Percentiles rank a stretch among this genome's conserved stretches.
phyloP scores from a whole-genome alignment of 106 monocot genomes.

The Phalaenopsis aphrodite region DNA sequence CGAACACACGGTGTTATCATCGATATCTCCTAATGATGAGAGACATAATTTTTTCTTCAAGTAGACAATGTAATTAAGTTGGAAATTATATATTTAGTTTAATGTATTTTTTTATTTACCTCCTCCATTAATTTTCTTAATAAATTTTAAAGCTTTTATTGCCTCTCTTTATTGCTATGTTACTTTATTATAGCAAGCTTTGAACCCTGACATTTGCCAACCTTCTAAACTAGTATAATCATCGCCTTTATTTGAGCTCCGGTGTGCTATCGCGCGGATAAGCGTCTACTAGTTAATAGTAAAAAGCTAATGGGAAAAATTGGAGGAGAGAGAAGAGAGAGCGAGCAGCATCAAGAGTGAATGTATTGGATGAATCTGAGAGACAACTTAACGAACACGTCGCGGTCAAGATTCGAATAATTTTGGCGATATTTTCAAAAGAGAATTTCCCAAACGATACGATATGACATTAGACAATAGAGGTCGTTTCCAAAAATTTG shows the following conservation, averaged over 20 bases:
- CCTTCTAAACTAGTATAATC: background rate
- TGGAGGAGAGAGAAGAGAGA: background rate
- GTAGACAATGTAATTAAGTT: no score
- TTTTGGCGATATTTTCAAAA: background rate
- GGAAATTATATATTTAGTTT: background rate
- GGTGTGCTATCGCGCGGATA: background rate
- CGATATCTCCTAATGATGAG: no score
- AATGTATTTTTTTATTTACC: background rate
- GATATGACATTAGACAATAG: background rate
- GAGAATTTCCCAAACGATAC: background rate
- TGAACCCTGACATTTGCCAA: slow-evolving; percentile 8
- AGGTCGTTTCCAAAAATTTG: background rate
- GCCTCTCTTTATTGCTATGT: background rate
- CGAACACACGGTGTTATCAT: no score
- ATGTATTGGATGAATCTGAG: background rate
- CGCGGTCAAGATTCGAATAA: slow-evolving; percentile 6
- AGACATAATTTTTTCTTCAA: no score
- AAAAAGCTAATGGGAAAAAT: no score
- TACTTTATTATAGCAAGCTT: slow-evolving; percentile 1
- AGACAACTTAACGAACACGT: background rate
- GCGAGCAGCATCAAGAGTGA: background rate
- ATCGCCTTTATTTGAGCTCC: background rate
- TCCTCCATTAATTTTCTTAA: background rate
- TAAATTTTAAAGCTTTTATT: background rate
- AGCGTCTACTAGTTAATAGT: background rate